These are phyloP conservation scores for Pelomyxa schiedti DNA, from an alignment of 78 protist genomes.

Conservation along the genomic window DNA sequence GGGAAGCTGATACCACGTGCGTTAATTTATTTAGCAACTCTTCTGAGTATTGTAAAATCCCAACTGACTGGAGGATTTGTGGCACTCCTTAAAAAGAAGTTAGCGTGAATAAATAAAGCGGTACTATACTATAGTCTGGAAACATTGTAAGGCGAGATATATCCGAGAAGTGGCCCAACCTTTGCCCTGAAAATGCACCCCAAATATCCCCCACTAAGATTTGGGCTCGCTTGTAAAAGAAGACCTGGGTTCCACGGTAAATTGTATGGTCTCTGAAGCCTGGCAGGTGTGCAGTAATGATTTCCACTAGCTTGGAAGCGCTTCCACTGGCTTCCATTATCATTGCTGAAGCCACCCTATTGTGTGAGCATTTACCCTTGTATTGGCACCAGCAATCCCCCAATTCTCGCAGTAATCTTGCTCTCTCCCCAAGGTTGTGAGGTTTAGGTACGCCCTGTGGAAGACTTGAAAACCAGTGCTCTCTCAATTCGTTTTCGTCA, in stretches of 20 bases:
- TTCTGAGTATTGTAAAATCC: slow-evolving; percentile 15
- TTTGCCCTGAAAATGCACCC: slow-evolving; percentile 60
- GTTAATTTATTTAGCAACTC: too few species aligned
- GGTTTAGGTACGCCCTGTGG: too few species aligned
- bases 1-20: too few species aligned
- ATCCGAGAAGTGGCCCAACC: slow-evolving; percentile 63
- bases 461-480: too few species aligned
- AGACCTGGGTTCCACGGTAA: slow-evolving; percentile 32
- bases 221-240: slow-evolving; percentile 80
- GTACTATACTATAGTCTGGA: slow-evolving; percentile 82
- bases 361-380: too few species aligned
- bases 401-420: too few species aligned
- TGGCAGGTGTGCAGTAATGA: slow-evolving; percentile 27
- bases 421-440: too few species aligned
- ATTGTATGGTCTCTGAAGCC: slow-evolving; percentile 46
- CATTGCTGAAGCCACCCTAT: too few species aligned
- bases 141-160: slow-evolving; percentile 74
- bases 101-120: neutral
- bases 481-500: too few species aligned
- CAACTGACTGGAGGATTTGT: slow-evolving; percentile 26
- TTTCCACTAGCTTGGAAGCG: neutral
- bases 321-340: too few species aligned
- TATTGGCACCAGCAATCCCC: too few species aligned
- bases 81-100: slow-evolving; percentile 9
- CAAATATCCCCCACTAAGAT: slow-evolving; percentile 80